Conservation (phyloP, 2,329 filamentous ascomycete species). For the Claviceps sp. region DNA sequence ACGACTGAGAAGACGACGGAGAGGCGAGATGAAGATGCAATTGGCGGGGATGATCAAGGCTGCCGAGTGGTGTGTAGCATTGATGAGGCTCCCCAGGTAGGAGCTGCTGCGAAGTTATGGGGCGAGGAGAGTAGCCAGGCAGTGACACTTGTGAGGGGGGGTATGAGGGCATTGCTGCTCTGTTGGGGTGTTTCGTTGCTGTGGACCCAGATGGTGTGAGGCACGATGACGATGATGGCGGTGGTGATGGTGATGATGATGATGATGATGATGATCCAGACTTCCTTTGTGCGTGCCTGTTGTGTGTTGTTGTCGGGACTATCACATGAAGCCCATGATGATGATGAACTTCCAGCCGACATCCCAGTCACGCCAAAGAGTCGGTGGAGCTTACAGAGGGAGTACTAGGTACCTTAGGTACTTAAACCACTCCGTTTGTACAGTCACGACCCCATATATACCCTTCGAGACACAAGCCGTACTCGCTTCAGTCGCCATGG, state of each 20-base stretch:
- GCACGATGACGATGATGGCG: not conserved
- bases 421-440: no score
- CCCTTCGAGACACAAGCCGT: no score
- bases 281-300: no score
- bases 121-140: conserved; percentile 9
- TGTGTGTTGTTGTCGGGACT: no score
- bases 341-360: not conserved
- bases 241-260: not conserved
- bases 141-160: not conserved
- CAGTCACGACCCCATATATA: no score
- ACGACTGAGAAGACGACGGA: conserved; percentile 12
- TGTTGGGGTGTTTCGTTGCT: not conserved
- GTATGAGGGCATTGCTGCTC: not conserved
- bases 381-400: no score
- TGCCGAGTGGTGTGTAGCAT: conserved; percentile 21
- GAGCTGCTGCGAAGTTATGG: conserved; percentile 13
- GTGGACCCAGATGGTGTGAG: not conserved
- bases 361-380: not conserved
- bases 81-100: conserved; percentile 18
- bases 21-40: not conserved
- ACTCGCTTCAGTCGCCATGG: no score
- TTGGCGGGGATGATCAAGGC: not conserved
- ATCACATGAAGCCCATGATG: no score
- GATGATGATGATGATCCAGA: not conserved
- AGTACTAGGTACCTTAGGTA: no score